These are phyloP conservation scores for rapeseed (Brassica napus) DNA, from an alignment of 345 rosid genomes.

Conservation along the genomic window DNA sequence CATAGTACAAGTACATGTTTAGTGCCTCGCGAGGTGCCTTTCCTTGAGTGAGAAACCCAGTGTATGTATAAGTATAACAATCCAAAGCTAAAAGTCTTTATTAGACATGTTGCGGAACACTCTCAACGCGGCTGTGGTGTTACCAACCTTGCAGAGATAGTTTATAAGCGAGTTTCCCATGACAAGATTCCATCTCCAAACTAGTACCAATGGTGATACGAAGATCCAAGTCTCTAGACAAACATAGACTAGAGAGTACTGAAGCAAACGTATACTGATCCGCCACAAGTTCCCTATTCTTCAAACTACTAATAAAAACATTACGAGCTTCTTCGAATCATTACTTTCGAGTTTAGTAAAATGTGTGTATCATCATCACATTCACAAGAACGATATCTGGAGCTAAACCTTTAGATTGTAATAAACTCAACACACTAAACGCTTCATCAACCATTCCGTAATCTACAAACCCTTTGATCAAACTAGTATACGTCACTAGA, in stretches of 20 bases:
- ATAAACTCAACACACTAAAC: conserved; percentile 39
- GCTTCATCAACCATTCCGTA: conserved; percentile 51
- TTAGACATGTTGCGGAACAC: conserved; percentile 39
- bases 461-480: conserved; percentile 59
- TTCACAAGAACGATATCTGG: conserved; percentile 43
- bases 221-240: conserved; percentile 46
- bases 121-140: conserved; percentile 37
- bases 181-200: conserved; percentile 29
- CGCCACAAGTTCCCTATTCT: conserved; percentile 29
- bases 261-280: conserved; percentile 59
- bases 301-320: conserved; percentile 42
- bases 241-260: conserved; percentile 49
- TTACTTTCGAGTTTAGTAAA: conserved; percentile 46
- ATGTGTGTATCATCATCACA: conserved; percentile 34
- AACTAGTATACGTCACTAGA: conserved; percentile 61
- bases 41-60: conserved; percentile 50
- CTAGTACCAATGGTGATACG: conserved; percentile 37
- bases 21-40: conserved; percentile 45
- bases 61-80: conserved; percentile 49
- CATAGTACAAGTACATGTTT: too few species aligned
- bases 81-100: conserved; percentile 53
- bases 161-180: conserved; percentile 58
- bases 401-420: conserved; percentile 46
- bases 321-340: conserved; percentile 54
- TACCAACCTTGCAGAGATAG: conserved; percentile 56